Evolutionary conservation across 2,329 filamentous ascomycete genomes (phyloP), one percentile per base, ranked within the genome.

Genomic region (Pseudocercospora ulei): DNA sequence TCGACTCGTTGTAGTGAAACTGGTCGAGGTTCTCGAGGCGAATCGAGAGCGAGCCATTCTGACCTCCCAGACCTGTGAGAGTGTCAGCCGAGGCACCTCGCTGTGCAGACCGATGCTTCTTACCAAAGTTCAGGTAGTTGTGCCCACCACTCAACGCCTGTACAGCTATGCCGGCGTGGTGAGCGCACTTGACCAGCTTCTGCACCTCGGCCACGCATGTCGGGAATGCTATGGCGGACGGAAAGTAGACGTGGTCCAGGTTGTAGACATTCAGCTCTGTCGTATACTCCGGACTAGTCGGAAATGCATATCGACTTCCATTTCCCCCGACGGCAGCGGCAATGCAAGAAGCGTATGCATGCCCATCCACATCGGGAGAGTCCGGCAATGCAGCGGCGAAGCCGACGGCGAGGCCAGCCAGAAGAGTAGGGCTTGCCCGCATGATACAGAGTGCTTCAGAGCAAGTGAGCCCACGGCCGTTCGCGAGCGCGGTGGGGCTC

Each of bases 121-220:
- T 13, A 36, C 34, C 23, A 35, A 37, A 31, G 34, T 41, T 43
- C 14, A 38, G 28, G 22, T 41, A 47, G 40, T 38, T 44, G 16
- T 47, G 44, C 14, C 44, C 44, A 22, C 44, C 44, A 11, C 30
- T 22, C 26, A 38, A 28, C 9, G 41, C 19, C 30, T 47, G 44
- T 5, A 47, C 38, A 14, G 33, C 37, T 12, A 44, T 20, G 2
- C 29, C 29, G 6, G 38, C 35, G 1, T 18, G 19, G 22, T 25
- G 16, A 3, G 42, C 42, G 13, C 42, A 45, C 20, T 38, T 28
- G 14, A 45, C 39, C 27, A 45, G 19, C 16, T 27, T 35, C n/a
- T 38, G 23, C 11, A 45, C 42, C 7, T 45, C 22, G 7, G 35
- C 24, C 0, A 29, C 31, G 23, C 19, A 27, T n/a, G 34, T 31